These are phyloP conservation scores for Pyrus bretschneideri DNA, from an alignment of 306 rosid genomes.

Conservation along the genomic window DNA sequence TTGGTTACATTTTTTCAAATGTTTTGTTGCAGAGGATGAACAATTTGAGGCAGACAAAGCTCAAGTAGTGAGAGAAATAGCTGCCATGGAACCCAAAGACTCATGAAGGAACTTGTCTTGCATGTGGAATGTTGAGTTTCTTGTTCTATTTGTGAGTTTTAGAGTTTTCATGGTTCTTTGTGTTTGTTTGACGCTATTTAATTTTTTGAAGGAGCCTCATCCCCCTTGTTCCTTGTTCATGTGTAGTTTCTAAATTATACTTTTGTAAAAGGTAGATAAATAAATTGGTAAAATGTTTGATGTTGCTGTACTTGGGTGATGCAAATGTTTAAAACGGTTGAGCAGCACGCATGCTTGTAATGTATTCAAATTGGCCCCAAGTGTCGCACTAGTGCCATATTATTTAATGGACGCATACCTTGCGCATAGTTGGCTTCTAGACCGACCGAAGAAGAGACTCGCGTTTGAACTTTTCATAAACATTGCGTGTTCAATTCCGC, in stretches of 20 bases:
- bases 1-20: conserved; percentile 10
- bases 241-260: conserved; percentile 22
- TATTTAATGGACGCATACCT: background rate
- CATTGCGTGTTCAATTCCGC: too few relatives aligned
- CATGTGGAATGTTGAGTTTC: conserved; percentile 3
- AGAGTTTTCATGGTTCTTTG: conserved; percentile 27
- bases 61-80: conserved; percentile 91
- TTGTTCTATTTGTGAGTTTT: conserved; percentile 29
- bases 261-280: conserved; percentile 57
- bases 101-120: conserved; percentile 26
- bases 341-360: background rate
- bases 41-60: conserved; percentile 97
- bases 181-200: conserved; percentile 3
- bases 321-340: background rate
- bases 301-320: conserved; percentile 8
- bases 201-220: background rate
- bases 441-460: background rate
- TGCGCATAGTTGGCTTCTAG: too few relatives aligned
- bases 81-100: conserved; percentile 55
- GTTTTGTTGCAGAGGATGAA: conserved; percentile 65
- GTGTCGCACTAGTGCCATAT: background rate
- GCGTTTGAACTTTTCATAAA: background rate
- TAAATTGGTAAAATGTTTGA: conserved; percentile 42
- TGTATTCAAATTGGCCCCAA: background rate
- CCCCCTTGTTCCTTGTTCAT: background rate